Conservation (phyloP, 345 rosid species). For the Eucalyptus brandiana region DNA sequence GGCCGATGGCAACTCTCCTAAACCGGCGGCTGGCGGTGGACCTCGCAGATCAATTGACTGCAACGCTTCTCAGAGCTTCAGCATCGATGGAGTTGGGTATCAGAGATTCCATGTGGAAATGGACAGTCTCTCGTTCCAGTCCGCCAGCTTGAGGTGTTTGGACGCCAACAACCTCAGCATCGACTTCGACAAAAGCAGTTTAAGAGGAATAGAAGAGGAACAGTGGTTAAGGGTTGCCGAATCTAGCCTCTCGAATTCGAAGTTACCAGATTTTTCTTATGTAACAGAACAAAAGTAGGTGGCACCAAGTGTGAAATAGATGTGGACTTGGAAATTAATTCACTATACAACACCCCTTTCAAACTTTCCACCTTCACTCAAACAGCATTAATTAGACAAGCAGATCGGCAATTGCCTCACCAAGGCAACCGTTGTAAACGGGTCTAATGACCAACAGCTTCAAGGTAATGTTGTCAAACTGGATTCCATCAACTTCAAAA, state of each 20-base stretch:
- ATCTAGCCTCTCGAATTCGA: background rate
- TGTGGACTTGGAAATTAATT: background rate
- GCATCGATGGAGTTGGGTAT: conserved; percentile 33
- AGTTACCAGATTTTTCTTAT: background rate
- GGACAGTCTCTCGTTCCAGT: conserved; percentile 27
- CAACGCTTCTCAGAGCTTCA: conserved; percentile 27
- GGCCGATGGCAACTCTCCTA: background rate
- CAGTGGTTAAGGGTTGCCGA: background rate
- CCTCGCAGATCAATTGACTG: background rate
- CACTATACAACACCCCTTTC: background rate
- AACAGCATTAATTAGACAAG: background rate
- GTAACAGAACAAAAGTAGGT: background rate
- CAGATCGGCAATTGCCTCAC: background rate
- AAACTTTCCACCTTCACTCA: background rate
- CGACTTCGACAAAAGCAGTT: conserved; percentile 11
- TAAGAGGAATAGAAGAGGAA: conserved; percentile 8
- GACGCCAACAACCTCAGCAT: conserved; percentile 15
- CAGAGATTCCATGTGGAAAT: conserved; percentile 40
- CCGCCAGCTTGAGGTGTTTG: conserved; percentile 27
- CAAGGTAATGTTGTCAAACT: background rate
- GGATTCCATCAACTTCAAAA: background rate
- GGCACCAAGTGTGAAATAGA: background rate
- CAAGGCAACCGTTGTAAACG: background rate
- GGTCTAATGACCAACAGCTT: background rate
- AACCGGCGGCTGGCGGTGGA: background rate